Evolutionary conservation across 169 alveolate genomes (phyloP), one percentile per base, ranked within the genome.

Genomic region (Plasmodium gonderi): DNA sequence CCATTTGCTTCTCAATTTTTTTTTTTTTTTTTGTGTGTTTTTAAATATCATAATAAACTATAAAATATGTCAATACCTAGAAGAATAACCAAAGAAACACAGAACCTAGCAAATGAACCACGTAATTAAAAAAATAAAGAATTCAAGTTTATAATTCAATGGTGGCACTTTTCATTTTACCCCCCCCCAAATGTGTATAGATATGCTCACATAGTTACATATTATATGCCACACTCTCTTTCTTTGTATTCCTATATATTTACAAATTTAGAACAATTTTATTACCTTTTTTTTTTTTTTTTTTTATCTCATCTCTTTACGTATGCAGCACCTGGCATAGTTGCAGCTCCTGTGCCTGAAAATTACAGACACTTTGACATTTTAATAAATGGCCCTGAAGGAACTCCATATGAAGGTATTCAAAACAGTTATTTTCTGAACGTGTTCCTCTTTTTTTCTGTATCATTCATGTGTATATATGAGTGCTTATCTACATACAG

Each of bases 341-440:
- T 94, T 91, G 99, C 99, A 33, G 97, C 95, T 47, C 99, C 99
- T 20, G 98, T 97, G 64, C 98, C 98, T 54, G 97, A 96, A 44
- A 99, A 99, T 91, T 97, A 97, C 91, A 96, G 99, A 77, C 98
- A 99, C 96, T 99, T 99, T 93, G 97, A 98, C 87, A 98, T 99
- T 49, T 91, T 92, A 90, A 98, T 99, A 97, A 94, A 96, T 33
- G 99, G 99, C 1, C 99, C 99, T 14, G 97, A 96, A 12, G 98
- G 99, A 42, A 98, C 99, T 5, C 99, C 99, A 54, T 99, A 98
- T 96, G 99, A 98, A 93, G 99, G 99, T 94, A 74, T 93, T 90
- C 4, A 7, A 31, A 80, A 29, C 9, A 6, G 72, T 54, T 11
- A 17, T 54, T n/a, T 54, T 12, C 36, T 54, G 23, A 54, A 54